These are phyloP conservation scores for Hypoxylon sp. DNA, from an alignment of 2,329 filamentous ascomycete species.

Conservation along the genomic window DNA sequence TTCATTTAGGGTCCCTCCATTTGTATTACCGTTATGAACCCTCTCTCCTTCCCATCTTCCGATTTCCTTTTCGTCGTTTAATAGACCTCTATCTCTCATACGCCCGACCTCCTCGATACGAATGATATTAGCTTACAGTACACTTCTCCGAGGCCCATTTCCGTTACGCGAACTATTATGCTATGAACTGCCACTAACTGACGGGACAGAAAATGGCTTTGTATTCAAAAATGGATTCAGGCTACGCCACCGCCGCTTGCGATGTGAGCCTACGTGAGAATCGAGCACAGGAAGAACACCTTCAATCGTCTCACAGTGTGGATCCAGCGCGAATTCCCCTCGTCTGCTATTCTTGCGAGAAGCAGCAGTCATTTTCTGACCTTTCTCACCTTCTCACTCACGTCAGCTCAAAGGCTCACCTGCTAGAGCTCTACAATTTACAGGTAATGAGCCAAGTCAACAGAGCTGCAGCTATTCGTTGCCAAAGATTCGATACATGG, in stretches of 20 bases:
- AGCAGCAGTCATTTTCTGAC: constrained; percentile 85
- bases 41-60: too few species aligned
- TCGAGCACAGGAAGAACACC: not conserved
- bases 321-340: constrained; percentile 68
- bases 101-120: too few species aligned
- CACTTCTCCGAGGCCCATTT: not conserved
- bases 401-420: constrained; percentile 90
- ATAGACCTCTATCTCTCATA: not conserved
- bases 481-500: constrained; percentile 82
- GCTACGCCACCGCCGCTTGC: not conserved
- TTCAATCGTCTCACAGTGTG: constrained; percentile 2
- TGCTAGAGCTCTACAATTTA: constrained; percentile 85
- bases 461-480: constrained; percentile 68
- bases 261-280: not conserved
- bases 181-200: not conserved
- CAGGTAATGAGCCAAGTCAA: constrained; percentile 79
- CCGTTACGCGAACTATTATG: not conserved
- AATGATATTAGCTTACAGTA: not conserved
- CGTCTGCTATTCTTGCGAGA: constrained; percentile 85
- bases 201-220: constrained; percentile 9
- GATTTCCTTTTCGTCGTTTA: too few species aligned
- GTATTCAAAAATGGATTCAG: constrained; percentile 4
- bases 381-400: constrained; percentile 93
- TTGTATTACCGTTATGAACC: too few species aligned
- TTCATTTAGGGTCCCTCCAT: too few species aligned